Base-by-base conservation (phyloP, 176 grass and related monocot species). In the Triticum monococcum region DNA sequence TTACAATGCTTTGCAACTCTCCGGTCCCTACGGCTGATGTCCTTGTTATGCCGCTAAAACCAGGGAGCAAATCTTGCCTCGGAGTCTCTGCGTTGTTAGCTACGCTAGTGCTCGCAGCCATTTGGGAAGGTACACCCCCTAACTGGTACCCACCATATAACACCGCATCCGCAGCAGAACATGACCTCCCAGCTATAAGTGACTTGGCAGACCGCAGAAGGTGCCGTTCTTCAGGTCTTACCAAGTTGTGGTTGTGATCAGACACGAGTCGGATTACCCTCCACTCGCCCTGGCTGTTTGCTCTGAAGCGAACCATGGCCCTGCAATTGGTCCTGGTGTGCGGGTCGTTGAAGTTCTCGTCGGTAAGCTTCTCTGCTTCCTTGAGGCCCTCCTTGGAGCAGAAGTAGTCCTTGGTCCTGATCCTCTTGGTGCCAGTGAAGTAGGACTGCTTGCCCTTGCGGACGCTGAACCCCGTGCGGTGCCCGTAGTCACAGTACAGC, bases 371-470 rank as follows among this genome's bases (percentile, higher is more conserved):
- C 56, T 95, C 94, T 38, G 83, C 91, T 78, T 95, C 91, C 81
- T 90, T 95, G 28, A 91, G 76, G 17, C 94, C 94, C 82, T 95
- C 94, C 75, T 95, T 95, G 68, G 94, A 95, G 89, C 94, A 95
- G 88, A 91, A 95, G 41, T 95, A 95, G 77, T 95, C 94, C 84
- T 95, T 95, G 36, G 94, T 93, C 35, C 94, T 80, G 46, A 95
- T 91, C 87, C 79, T 84, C 78, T 95, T 95, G 11, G 94, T 95
- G 79, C 94, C 94, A 0, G 91, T 90, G 78, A 91, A 95, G 86
- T 95, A 95, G 41, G 91, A 95, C 75, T 95, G 94, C 77, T 95
- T 95, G 50, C 94, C 94, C 83, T 93, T 95, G 30, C 94, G 86
- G 56, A 95, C 82, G 57, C 94, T 95, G 84, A 95, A 95, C 72